Conservation (phyloP, 257 asterid species). For the Solanum neorickii region DNA sequence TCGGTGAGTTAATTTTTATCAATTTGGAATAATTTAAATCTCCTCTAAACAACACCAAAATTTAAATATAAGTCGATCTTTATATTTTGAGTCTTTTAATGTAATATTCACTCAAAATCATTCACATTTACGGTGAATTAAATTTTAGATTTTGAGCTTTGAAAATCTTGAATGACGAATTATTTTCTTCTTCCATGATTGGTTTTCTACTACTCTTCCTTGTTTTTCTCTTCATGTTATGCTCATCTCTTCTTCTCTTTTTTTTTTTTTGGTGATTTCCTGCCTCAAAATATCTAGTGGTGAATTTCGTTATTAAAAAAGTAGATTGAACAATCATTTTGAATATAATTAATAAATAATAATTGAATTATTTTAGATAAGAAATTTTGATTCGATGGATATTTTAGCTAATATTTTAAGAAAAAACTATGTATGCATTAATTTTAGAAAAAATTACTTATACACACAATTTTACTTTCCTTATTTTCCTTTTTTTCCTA, state of each 20-base stretch:
- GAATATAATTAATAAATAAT: not conserved
- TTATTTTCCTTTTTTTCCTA: no score
- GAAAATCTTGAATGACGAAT: not conserved
- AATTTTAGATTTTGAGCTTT: no score
- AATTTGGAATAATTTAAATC: no score
- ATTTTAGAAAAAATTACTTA: no score
- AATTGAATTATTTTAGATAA: no score
- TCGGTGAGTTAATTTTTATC: no score
- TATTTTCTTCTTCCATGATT: not conserved
- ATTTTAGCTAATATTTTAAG: no score
- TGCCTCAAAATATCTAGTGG: not conserved
- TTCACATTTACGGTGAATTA: not conserved
- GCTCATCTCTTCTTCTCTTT: not conserved
- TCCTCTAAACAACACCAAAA: no score
- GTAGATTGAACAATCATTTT: not conserved
- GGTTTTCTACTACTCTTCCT: not conserved
- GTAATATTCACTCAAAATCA: not conserved
- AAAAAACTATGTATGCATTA: no score
- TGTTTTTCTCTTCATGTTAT: not conserved
- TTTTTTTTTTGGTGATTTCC: not conserved
- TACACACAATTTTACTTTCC: no score
- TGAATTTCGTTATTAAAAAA: not conserved
- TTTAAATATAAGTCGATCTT: not conserved
- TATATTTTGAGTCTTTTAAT: no score
- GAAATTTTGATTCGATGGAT: no score